phyloP scores from a whole-genome alignment of 768 basidiomycete genomes.

The Boletellus ananas region DNA sequence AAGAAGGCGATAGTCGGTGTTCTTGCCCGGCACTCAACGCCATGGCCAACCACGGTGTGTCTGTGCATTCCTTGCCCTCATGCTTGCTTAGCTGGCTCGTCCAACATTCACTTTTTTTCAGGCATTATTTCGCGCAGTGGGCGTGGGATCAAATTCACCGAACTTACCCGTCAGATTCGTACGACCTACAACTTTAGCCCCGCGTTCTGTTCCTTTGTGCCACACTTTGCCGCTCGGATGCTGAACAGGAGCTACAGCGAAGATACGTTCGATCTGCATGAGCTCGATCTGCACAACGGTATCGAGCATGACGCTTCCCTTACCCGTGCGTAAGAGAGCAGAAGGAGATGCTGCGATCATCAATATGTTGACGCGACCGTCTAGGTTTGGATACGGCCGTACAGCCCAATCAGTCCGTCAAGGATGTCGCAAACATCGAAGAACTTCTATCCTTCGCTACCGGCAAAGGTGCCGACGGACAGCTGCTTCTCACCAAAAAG shows the following conservation, averaged over 20 bases:
- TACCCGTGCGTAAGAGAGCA: constrained; percentile 26
- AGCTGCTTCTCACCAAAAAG: constrained; percentile 44
- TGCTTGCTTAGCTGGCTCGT: neutral
- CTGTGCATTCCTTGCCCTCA: neutral
- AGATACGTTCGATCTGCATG: constrained; percentile 61
- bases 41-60: constrained; percentile 78
- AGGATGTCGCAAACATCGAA: constrained; percentile 48
- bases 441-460: constrained; percentile 59
- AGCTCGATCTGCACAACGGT: constrained; percentile 70
- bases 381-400: constrained; percentile 52
- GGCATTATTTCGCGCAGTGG: constrained; percentile 58
- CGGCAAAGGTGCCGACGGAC: constrained; percentile 51
- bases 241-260: constrained; percentile 51
- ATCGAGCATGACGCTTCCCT: constrained; percentile 36
- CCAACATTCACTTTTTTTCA: neutral
- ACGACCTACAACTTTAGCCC: constrained; percentile 67
- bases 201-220: constrained; percentile 64
- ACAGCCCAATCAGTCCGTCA: constrained; percentile 49
- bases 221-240: constrained; percentile 55
- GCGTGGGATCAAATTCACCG: constrained; percentile 60
- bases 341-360: too few species aligned
- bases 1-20: constrained; percentile 63
- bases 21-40: constrained; percentile 77
- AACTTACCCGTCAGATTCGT: constrained; percentile 42
- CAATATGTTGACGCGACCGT: neutral